A percentile compares a stretch with the other conserved stretches of the same genome.
These are phyloP conservation scores for Dalbergia oliveri DNA, from an alignment of 306 rosid species.

Conservation along the genomic window DNA sequence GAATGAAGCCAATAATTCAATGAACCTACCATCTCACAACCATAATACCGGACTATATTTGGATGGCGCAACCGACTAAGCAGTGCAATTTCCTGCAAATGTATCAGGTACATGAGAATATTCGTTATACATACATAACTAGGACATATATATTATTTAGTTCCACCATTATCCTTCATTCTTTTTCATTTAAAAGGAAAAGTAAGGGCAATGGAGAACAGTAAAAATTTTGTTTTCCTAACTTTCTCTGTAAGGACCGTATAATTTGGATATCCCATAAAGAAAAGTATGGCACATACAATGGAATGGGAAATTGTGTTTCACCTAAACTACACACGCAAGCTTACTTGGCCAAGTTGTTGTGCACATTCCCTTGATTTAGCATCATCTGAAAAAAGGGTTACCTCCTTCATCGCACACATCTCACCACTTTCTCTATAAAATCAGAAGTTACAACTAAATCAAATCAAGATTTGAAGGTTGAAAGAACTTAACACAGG, in stretches of 20 bases:
- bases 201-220: not conserved
- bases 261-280: constrained; percentile 31
- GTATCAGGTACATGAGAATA: constrained; percentile 26
- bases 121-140: not conserved
- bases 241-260: constrained; percentile 19
- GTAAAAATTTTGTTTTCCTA: constrained; percentile 17
- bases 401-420: constrained; percentile 99
- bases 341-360: constrained; percentile 84
- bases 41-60: constrained; percentile 92
- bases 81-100: constrained; percentile 83
- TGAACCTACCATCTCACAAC: constrained; percentile 69
- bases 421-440: constrained; percentile 93
- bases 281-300: constrained; percentile 28
- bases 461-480: constrained; percentile 45
- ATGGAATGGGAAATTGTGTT: constrained; percentile 7
- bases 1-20: constrained; percentile 36
- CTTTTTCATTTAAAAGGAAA: constrained; percentile 5
- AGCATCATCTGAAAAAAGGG: constrained; percentile 83
- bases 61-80: constrained; percentile 88
- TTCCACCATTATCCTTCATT: not conserved
- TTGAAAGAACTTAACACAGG: constrained; percentile 22
- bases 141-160: not conserved
- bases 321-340: constrained; percentile 35
- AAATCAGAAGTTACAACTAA: constrained; percentile 44
- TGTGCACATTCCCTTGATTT: constrained; percentile 88